These are phyloP conservation scores for Beauveria medogensis DNA, from an alignment of 2,329 filamentous ascomycete genomes.

Conservation along the genomic window DNA sequence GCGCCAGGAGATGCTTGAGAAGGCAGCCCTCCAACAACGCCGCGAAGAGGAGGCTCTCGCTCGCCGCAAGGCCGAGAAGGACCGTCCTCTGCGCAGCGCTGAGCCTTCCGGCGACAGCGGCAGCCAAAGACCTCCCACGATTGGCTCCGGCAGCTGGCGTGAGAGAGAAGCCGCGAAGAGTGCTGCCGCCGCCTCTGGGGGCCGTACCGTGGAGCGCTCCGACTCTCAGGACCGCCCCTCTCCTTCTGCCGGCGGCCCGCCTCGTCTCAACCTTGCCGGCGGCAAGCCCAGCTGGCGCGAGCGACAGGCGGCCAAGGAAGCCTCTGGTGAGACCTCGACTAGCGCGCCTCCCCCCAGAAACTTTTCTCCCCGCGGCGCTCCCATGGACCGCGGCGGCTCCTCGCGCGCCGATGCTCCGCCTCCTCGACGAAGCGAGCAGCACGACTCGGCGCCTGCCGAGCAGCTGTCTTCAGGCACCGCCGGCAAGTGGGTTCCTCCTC, in stretches of 20 bases:
- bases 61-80: slow-evolving; percentile 60
- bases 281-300: slow-evolving; percentile 66
- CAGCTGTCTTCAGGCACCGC: slow-evolving; percentile 43
- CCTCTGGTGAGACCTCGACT: slow-evolving; percentile 29
- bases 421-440: slow-evolving; percentile 20
- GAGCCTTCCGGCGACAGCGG: slow-evolving; percentile 26
- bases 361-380: slow-evolving; percentile 28
- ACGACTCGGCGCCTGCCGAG: slow-evolving; percentile 38
- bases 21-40: slow-evolving; percentile 62
- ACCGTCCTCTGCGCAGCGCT: slow-evolving; percentile 29
- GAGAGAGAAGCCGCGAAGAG: slow-evolving; percentile 28
- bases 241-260: slow-evolving; percentile 40
- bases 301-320: slow-evolving; percentile 49
- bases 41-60: slow-evolving; percentile 85
- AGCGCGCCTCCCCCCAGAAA: slow-evolving; percentile 34
- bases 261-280: slow-evolving; percentile 53
- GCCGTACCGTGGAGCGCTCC: slow-evolving; percentile 32
- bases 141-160: slow-evolving; percentile 35
- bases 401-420: slow-evolving; percentile 22
- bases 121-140: slow-evolving; percentile 23
- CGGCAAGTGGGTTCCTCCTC: slow-evolving; percentile 53
- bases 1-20: slow-evolving; percentile 59
- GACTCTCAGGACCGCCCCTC: slow-evolving; percentile 39
- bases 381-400: slow-evolving; percentile 35
- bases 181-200: slow-evolving; percentile 23